Evolutionary conservation across 805 yeast genomes (phyloP).

Genomic region (Torulaspora indica): DNA sequence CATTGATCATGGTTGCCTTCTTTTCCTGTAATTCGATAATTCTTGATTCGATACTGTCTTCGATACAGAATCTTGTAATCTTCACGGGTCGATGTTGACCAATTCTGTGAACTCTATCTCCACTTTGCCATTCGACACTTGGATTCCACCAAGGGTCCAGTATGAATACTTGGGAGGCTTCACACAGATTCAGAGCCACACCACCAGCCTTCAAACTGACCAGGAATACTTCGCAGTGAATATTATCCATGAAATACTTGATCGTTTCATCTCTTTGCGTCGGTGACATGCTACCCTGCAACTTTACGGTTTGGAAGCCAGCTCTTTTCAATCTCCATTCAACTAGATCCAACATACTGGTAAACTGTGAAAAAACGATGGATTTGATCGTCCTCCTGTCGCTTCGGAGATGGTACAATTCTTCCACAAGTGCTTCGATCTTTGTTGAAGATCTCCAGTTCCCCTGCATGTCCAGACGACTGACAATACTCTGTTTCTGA

Average conservation of each 20-base stretch:
- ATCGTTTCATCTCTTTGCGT: slow-evolving; percentile 89
- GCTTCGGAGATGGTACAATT: slow-evolving; percentile 77
- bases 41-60: slow-evolving; percentile 93
- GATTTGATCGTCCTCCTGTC: slow-evolving; percentile 88
- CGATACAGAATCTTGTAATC: slow-evolving; percentile 88
- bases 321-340: slow-evolving; percentile 95
- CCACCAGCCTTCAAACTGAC: slow-evolving; percentile 98
- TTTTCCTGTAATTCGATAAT: slow-evolving; percentile 94
- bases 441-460: slow-evolving; percentile 94
- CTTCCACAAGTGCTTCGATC: slow-evolving; percentile 94
- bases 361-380: slow-evolving; percentile 95
- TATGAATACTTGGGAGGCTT: slow-evolving; percentile 92
- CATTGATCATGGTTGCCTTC: slow-evolving; percentile 97
- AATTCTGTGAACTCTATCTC: slow-evolving; percentile 96
- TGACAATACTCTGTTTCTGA: slow-evolving; percentile 65
- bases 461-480: slow-evolving; percentile 80
- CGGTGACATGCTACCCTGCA: slow-evolving; percentile 97
- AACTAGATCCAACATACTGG: slow-evolving; percentile 90
- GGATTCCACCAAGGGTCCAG: slow-evolving; percentile 99
- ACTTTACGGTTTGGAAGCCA: slow-evolving; percentile 88
- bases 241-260: slow-evolving; percentile 85
- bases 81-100: slow-evolving; percentile 94
- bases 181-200: slow-evolving; percentile 92
- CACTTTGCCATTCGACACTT: slow-evolving; percentile 96
- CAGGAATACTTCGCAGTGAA: slow-evolving; percentile 86